phyloP scores from a whole-genome alignment of 2,329 filamentous ascomycete genomes.

The Neoarthrinium moseri region DNA sequence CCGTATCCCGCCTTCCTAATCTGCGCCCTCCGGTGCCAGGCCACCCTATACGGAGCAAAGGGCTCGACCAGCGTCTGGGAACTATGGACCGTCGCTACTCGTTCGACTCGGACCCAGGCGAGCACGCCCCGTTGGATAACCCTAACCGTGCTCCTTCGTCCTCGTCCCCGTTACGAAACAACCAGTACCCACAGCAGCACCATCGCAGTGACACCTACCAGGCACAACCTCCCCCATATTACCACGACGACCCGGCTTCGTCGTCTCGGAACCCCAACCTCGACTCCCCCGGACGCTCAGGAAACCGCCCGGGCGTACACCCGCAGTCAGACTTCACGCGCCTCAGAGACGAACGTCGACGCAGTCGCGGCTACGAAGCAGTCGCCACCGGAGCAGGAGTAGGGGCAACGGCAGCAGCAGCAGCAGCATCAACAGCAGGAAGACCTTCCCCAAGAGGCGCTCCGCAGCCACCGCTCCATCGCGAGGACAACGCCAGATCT shows the following conservation, averaged over 20 bases:
- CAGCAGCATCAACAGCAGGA: conserved; percentile 14
- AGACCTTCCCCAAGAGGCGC: conserved; percentile 19
- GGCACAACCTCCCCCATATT: conserved; percentile 16
- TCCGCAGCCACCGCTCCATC: conserved; percentile 27
- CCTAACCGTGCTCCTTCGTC: conserved; percentile 14
- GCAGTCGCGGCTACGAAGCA: conserved; percentile 22
- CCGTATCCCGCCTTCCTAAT: conserved; percentile 7
- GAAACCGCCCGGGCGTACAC: conserved; percentile 24
- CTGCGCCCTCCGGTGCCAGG: background rate
- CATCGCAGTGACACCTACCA: conserved; percentile 4
- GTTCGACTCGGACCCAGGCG: conserved; percentile 26
- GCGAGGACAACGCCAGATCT: conserved; percentile 15
- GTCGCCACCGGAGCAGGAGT: conserved; percentile 18
- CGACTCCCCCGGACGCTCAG: conserved; percentile 14
- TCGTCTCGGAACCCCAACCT: conserved; percentile 16
- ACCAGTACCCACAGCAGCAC: no score
- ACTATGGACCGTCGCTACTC: conserved; percentile 28
- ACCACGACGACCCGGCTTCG: conserved; percentile 20
- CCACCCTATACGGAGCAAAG: background rate
- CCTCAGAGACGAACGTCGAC: conserved; percentile 32
- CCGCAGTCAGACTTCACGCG: conserved; percentile 36
- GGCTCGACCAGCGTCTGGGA: background rate
- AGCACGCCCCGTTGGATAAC: conserved; percentile 26
- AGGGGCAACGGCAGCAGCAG: conserved; percentile 19
- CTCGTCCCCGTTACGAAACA: conserved; percentile 11